These are phyloP conservation scores for Acanthamoeba pearcei DNA, from an alignment of 208 protist species.

Conservation along the genomic window DNA sequence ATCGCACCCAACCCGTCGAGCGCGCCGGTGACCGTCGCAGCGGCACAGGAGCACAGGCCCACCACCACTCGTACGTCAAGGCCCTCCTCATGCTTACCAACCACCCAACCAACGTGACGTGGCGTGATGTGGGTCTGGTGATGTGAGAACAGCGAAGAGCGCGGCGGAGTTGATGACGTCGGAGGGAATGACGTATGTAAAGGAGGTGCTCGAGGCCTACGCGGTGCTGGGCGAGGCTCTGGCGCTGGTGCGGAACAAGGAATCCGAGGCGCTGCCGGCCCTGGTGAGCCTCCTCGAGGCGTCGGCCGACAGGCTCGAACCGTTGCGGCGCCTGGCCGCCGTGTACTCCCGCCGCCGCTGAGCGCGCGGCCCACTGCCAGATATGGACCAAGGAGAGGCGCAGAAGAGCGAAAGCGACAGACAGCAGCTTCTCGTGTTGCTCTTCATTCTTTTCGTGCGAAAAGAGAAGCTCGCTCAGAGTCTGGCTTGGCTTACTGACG, in stretches of 20 bases:
- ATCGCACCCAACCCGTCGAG: neutral
- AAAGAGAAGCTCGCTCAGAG: neutral
- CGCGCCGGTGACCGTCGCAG: neutral
- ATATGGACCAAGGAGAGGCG: neutral
- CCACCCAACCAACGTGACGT: too few species aligned
- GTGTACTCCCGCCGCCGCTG: neutral
- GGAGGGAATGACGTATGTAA: neutral
- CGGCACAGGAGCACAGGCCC: neutral
- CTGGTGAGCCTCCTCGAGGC: neutral
- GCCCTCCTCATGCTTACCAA: too few species aligned
- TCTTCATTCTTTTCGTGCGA: too few species aligned
- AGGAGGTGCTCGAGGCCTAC: neutral
- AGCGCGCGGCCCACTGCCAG: neutral
- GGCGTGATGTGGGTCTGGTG: too few species aligned
- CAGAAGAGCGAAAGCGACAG: too few species aligned
- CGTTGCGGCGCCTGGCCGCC: neutral
- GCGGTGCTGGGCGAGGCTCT: neutral
- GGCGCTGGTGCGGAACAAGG: neutral
- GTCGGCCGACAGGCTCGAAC: neutral
- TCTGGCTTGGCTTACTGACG: neutral
- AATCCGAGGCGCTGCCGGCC: neutral
- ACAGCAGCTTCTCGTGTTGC: too few species aligned
- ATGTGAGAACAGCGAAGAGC: neutral
- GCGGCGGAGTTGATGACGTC: neutral
- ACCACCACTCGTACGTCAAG: too few species aligned